Evolutionary conservation across 192 early-diverging fungal species (phyloP).

Genomic region (Dissophora ornata): DNA sequence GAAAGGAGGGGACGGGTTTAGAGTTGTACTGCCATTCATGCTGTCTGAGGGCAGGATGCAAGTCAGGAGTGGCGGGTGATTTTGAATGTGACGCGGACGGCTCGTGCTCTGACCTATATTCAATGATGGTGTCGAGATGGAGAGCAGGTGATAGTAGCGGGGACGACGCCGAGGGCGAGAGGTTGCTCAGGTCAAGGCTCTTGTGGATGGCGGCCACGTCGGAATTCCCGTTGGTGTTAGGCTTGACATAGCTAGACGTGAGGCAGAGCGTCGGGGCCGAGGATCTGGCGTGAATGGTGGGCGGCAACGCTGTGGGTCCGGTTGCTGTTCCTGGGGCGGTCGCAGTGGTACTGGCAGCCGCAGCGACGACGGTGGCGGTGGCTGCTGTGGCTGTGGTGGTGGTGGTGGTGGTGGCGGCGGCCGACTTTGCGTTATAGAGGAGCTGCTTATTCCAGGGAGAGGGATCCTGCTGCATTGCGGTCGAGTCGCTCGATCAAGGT

Average conservation of each 20-base stretch:
- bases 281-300: slow-evolving; percentile 24
- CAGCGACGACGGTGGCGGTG: slow-evolving; percentile 1
- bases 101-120: background rate
- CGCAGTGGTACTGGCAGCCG: background rate
- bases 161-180: slow-evolving; percentile 11
- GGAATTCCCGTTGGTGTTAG: slow-evolving; percentile 23
- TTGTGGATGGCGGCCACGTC: slow-evolving; percentile 35
- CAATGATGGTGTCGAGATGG: slow-evolving; percentile 13
- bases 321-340: slow-evolving; percentile 1
- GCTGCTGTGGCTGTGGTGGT: slow-evolving; percentile 9
- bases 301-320: slow-evolving; percentile 18
- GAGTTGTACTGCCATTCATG: slow-evolving; percentile 18
- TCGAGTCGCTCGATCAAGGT: slow-evolving; percentile 15
- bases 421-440: slow-evolving; percentile 2
- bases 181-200: slow-evolving; percentile 26
- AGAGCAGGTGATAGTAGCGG: background rate
- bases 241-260: slow-evolving; percentile 32
- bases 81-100: background rate
- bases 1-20: background rate
- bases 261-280: slow-evolving; percentile 32
- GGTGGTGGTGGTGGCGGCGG: slow-evolving; percentile 17
- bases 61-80: background rate
- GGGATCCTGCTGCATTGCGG: slow-evolving; percentile 47
- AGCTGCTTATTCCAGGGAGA: slow-evolving; percentile 26
- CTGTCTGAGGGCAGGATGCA: background rate